Percentiles rank a stretch among this genome's conserved stretches.
These are phyloP conservation scores for Funneliformis mosseae DNA, from an alignment of 192 early-diverging fungal species.

Conservation along the genomic window DNA sequence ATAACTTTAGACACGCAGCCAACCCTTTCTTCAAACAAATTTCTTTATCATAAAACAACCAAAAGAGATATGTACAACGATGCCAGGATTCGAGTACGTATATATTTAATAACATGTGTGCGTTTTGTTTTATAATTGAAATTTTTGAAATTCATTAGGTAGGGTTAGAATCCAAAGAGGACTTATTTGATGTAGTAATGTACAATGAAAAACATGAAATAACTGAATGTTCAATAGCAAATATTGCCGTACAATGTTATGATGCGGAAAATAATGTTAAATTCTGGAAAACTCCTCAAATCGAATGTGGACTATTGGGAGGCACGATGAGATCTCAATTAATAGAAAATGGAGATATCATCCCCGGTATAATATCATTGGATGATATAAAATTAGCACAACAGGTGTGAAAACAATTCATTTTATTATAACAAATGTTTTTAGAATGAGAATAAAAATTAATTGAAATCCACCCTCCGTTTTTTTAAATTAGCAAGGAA, in stretches of 20 bases:
- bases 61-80: conserved; percentile 49
- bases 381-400: conserved; percentile 48
- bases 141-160: conserved; percentile 11
- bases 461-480: too few relatives aligned
- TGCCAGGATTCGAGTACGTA: conserved; percentile 45
- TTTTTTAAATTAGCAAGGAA: conserved; percentile 41
- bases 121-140: neutral
- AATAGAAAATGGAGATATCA: conserved; percentile 42
- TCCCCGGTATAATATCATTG: conserved; percentile 46
- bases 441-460: neutral
- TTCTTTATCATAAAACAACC: conserved; percentile 59
- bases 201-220: conserved; percentile 53
- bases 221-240: conserved; percentile 59
- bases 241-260: conserved; percentile 50
- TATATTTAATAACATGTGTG: neutral
- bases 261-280: conserved; percentile 31
- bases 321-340: conserved; percentile 51
- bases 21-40: conserved; percentile 38
- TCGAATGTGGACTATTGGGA: conserved; percentile 44
- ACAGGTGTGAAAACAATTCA: conserved; percentile 39
- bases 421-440: neutral
- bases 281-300: conserved; percentile 53
- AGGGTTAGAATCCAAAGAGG: conserved; percentile 25
- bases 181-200: conserved; percentile 55
- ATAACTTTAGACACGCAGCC: conserved; percentile 48